phyloP scores from a whole-genome alignment of 352 stramenopile species.

The Phytophthora podocarpi region DNA sequence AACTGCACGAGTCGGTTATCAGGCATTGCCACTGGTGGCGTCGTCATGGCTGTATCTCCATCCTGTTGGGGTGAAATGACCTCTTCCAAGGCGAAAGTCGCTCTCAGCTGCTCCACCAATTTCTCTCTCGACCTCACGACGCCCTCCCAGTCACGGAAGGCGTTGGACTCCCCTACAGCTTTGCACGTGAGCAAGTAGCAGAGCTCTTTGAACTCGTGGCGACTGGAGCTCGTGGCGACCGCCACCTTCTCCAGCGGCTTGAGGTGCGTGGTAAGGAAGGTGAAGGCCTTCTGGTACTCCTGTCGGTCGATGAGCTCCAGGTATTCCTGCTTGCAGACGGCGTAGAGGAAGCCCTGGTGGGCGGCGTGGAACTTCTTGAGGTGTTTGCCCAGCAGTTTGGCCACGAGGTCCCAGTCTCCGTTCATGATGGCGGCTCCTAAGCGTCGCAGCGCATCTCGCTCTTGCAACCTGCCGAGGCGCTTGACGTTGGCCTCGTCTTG shows the following conservation, averaged over 20 bases:
- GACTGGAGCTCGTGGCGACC: constrained; percentile 61
- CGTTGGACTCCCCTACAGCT: constrained; percentile 77
- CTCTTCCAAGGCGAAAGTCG: constrained; percentile 83
- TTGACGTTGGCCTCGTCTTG: constrained; percentile 91
- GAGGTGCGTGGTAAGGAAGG: constrained; percentile 88
- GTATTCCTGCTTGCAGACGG: constrained; percentile 90
- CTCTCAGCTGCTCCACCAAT: constrained; percentile 81
- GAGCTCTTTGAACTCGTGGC: constrained; percentile 89
- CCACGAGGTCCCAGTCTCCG: constrained; percentile 86
- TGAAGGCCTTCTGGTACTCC: constrained; percentile 91
- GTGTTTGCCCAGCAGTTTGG: constrained; percentile 84
- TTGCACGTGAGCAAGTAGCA: constrained; percentile 92
- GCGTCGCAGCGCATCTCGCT: constrained; percentile 74
- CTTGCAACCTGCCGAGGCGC: constrained; percentile 68
- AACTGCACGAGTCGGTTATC: constrained; percentile 82
- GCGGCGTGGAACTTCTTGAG: constrained; percentile 78
- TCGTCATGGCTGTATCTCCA: constrained; percentile 23
- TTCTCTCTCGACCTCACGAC: constrained; percentile 82
- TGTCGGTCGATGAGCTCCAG: constrained; percentile 88
- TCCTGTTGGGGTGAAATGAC: constrained; percentile 59
- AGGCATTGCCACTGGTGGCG: constrained; percentile 49
- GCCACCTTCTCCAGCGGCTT: constrained; percentile 88
- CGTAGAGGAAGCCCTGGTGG: constrained; percentile 89
- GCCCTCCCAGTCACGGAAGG: constrained; percentile 87
- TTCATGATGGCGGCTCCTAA: constrained; percentile 80